These are phyloP conservation scores for Pholiota adiposa DNA, from an alignment of 1,284 basidiomycete species.

Conservation along the genomic window DNA sequence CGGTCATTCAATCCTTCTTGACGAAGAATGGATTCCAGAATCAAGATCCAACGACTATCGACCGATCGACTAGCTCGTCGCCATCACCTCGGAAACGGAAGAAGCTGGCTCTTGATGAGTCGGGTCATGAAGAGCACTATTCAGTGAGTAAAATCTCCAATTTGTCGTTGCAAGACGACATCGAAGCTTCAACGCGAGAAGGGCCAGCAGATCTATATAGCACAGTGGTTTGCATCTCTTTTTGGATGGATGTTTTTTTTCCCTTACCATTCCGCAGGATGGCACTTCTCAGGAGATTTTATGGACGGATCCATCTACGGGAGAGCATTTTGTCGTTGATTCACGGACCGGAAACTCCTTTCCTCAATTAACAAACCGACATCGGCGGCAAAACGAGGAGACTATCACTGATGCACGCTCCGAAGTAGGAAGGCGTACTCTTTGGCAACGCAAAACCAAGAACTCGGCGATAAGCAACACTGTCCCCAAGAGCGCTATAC, in stretches of 20 bases:
- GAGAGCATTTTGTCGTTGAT: slow-evolving; percentile 74
- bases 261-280: slow-evolving; percentile 22
- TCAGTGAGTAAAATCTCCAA: slow-evolving; percentile 21
- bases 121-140: slow-evolving; percentile 35
- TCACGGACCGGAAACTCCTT: slow-evolving; percentile 63
- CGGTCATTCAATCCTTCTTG: slow-evolving; percentile 69
- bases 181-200: slow-evolving; percentile 10
- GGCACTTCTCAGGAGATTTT: slow-evolving; percentile 35
- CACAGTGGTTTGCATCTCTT: slow-evolving; percentile 20
- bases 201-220: slow-evolving; percentile 21
- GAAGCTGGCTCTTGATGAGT: slow-evolving; percentile 31
- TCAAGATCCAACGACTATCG: slow-evolving; percentile 18
- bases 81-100: slow-evolving; percentile 45
- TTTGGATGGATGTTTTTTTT: slow-evolving; percentile 5
- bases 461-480: slow-evolving; percentile 13
- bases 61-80: slow-evolving; percentile 19
- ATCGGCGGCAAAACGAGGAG: slow-evolving; percentile 10
- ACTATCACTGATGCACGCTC: slow-evolving; percentile 19
- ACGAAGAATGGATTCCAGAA: slow-evolving; percentile 62
- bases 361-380: slow-evolving; percentile 32
- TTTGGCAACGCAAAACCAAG: slow-evolving; percentile 23
- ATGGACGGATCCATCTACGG: slow-evolving; percentile 69
- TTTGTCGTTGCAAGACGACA: slow-evolving; percentile 20
- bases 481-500: slow-evolving; percentile 20
- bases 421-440: slow-evolving; percentile 21